phyloP scores from a whole-genome alignment of 2,329 filamentous ascomycete genomes.

The Beauveria bassiana region DNA sequence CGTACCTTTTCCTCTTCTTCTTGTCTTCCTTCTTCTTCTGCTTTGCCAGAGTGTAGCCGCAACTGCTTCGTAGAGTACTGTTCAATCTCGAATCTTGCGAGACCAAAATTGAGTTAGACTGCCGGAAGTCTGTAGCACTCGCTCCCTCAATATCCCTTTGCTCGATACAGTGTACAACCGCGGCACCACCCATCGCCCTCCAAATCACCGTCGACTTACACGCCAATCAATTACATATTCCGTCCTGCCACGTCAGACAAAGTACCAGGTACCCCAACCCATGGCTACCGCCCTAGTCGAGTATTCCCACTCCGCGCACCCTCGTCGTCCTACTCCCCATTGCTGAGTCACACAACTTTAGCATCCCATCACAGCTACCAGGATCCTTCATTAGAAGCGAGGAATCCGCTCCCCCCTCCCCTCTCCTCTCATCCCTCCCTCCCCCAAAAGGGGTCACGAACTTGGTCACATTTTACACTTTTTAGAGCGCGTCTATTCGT shows the following conservation, averaged over 20 bases:
- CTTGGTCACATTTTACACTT: not conserved
- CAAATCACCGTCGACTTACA: not conserved
- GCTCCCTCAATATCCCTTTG: not conserved
- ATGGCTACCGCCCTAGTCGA: too few relatives aligned
- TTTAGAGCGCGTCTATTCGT: not conserved
- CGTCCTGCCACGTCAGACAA: too few relatives aligned
- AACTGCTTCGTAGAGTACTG: not conserved
- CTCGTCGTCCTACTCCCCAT: not conserved
- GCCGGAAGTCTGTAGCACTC: not conserved
- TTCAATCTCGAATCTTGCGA: too few relatives aligned
- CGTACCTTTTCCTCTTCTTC: too few relatives aligned
- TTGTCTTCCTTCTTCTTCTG: too few relatives aligned
- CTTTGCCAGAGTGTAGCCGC: not conserved
- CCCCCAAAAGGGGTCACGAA: not conserved
- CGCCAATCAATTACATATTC: not conserved
- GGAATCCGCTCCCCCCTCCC: too few relatives aligned
- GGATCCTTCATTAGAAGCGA: too few relatives aligned
- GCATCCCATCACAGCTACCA: not conserved
- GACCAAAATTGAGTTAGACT: not conserved
- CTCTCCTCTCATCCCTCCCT: too few relatives aligned
- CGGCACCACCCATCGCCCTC: not conserved
- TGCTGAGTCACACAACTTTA: not conserved
- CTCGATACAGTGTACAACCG: not conserved
- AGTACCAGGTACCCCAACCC: too few relatives aligned
- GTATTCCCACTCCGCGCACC: too few relatives aligned